phyloP scores from a whole-genome alignment of 176 grass and related monocot species.

The Triticum timopheevii region DNA sequence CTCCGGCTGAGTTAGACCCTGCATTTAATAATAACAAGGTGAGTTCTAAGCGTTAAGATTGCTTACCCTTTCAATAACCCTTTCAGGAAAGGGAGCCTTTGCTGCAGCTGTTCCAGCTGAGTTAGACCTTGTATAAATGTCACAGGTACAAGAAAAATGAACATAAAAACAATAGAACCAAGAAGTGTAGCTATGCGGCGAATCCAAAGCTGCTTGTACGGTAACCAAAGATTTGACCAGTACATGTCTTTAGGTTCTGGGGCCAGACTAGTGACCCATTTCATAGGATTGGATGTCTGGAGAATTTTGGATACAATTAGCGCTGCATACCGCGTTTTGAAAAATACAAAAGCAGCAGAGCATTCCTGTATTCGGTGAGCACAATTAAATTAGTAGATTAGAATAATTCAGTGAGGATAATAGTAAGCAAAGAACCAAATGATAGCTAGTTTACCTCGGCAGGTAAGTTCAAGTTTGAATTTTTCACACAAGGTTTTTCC shows the following conservation, averaged over 20 bases:
- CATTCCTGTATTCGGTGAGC: constrained; percentile 57
- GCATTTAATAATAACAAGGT: not conserved
- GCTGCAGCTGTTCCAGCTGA: constrained; percentile 81
- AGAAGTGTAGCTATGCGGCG: constrained; percentile 71
- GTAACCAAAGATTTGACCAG: constrained; percentile 98
- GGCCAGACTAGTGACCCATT: constrained; percentile 75
- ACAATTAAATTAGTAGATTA: constrained; percentile 30
- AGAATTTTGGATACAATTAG: constrained; percentile 68
- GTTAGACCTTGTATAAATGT: constrained; percentile 91
- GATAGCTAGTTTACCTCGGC: constrained; percentile 54
- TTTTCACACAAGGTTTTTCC: constrained; percentile 39
- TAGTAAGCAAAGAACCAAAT: constrained; percentile 23
- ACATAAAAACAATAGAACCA: constrained; percentile 71
- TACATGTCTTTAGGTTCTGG: constrained; percentile 84
- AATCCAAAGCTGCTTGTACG: constrained; percentile 81
- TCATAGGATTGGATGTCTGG: constrained; percentile 94
- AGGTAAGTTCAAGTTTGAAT: constrained; percentile 27
- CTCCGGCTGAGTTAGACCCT: not conserved
- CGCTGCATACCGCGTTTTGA: constrained; percentile 91
- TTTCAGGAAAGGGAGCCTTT: constrained; percentile 72
- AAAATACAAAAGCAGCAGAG: constrained; percentile 87
- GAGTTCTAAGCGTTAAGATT: not conserved
- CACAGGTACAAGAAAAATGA: constrained; percentile 79
- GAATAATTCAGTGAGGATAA: constrained; percentile 1
- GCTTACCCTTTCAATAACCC: constrained; percentile 76